Conservation (phyloP, 345 rosid species). For the Euphorbia lathyris region DNA sequence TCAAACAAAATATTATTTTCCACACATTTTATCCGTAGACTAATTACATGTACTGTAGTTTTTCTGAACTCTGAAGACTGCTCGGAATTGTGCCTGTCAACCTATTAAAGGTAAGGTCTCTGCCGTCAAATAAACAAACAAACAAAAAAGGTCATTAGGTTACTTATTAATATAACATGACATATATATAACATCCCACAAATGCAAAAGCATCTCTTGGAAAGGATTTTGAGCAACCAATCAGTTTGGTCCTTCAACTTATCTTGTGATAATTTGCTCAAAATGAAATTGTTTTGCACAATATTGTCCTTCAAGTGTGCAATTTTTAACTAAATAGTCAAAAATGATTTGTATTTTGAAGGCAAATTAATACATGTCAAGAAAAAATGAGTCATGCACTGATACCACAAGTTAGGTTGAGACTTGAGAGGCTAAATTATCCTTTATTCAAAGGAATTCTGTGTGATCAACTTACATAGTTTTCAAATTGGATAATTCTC, state of each 20-base stretch:
- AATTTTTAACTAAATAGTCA: too few relatives aligned
- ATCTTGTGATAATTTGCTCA: too few relatives aligned
- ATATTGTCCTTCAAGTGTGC: too few relatives aligned
- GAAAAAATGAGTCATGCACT: too few relatives aligned
- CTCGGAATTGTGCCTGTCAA: constrained; percentile 54
- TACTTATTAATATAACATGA: too few relatives aligned
- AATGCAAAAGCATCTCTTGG: too few relatives aligned
- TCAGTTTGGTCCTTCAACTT: too few relatives aligned
- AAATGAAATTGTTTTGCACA: too few relatives aligned
- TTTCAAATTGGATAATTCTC: constrained; percentile 28
- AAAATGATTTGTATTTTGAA: neutral
- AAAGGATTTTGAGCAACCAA: too few relatives aligned
- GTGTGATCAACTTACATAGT: constrained; percentile 46
- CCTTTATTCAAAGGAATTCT: neutral
- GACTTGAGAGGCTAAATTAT: too few relatives aligned
- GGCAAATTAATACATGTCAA: too few relatives aligned
- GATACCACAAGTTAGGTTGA: too few relatives aligned
- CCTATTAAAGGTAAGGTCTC: constrained; percentile 81
- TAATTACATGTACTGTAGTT: constrained; percentile 36
- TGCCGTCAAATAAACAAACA: constrained; percentile 17
- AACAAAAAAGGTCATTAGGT: neutral
- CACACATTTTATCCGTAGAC: constrained; percentile 13
- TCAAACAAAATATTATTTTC: neutral
- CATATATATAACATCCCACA: neutral
- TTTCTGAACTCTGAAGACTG: constrained; percentile 15